Evolutionary conservation across 805 yeast species (phyloP), one percentile per base, ranked within the genome.

Genomic region (Hanseniaspora jakobsenii): DNA sequence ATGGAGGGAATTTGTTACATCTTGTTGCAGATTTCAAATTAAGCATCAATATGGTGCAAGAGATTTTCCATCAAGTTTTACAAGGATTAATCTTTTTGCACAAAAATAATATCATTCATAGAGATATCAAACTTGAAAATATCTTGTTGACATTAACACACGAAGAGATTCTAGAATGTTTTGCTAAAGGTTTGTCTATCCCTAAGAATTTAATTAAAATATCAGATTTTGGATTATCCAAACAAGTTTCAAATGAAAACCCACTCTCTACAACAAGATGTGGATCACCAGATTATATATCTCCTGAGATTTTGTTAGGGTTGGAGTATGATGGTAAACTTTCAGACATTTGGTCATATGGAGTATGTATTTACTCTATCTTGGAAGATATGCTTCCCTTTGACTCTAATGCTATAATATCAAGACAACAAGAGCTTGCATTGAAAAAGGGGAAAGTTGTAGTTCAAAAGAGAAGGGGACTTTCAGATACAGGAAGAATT

Each of bases 221-320:
- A 26, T 78, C 94, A 0, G 99, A 91, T 65, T 80, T 91, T 62
- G 98, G 99, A 0, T 69, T 91, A 22, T 79, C 94, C 9, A 78
- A 85, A 53, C 65, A 69, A 39, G 70, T 89, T 19, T 10, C 26
- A 39, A 71, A 75, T 1, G 69, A 65, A 1, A 66, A 73, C 51
- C 46, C 46, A 8, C 81, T 79, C 47, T 67, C 93, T 21, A 71
- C 82, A 2, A 89, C 97, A 1, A 64, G 97, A 49, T 91, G 98
- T 60, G 98, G 99, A 0, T 83, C 95, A 1, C 95, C 84, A 50
- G 98, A 91, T 58, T 91, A 91, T 55, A 94, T 91, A 6, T 80
- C 95, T 0, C 99, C 98, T 0, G 99, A 91, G 56, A 63, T 91
- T 19, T 65, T 91, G 30, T 74, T 91, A 75, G 97, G 97, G 1